Evolutionary conservation across 176 grass and related monocot species (phyloP).

Genomic region (Luzula sylvatica): DNA sequence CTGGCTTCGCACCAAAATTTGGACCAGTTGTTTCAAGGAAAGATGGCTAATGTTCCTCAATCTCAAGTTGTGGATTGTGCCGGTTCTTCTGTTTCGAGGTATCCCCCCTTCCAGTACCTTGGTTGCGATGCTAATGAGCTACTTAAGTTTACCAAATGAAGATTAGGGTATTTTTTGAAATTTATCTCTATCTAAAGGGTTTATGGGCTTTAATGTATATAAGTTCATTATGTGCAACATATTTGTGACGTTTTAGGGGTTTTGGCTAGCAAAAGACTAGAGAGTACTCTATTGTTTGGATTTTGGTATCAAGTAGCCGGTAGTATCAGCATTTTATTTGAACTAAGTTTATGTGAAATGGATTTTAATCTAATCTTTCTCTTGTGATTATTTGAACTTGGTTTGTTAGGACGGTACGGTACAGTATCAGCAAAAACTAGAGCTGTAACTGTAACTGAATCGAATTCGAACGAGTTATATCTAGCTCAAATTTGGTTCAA

Average conservation of each 20-base stretch:
- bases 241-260: conserved; percentile 13
- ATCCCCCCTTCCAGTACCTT: conserved; percentile 58
- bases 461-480: too few species aligned
- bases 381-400: too few species aligned
- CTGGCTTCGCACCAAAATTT: conserved; percentile 87
- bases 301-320: conserved; percentile 19
- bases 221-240: conserved; percentile 24
- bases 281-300: conserved; percentile 15
- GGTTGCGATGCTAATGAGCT: conserved; percentile 40
- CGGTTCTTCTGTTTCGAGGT: conserved; percentile 36
- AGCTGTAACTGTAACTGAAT: too few species aligned
- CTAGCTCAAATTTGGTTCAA: too few species aligned
- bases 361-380: conserved; percentile 17
- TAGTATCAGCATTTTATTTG: conserved; percentile 7
- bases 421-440: too few species aligned
- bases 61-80: conserved; percentile 42
- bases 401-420: too few species aligned
- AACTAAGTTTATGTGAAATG: conserved; percentile 7
- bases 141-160: conserved; percentile 74
- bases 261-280: conserved; percentile 11
- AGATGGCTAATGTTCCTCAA: conserved; percentile 33
- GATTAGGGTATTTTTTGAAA: conserved; percentile 19
- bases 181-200: conserved; percentile 24
- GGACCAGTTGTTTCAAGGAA: conserved; percentile 68
- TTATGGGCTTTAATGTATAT: conserved; percentile 35